Evolutionary conservation across 441 rosid genomes (phyloP).

Genomic region (Pelargonium myrrhifolium): DNA sequence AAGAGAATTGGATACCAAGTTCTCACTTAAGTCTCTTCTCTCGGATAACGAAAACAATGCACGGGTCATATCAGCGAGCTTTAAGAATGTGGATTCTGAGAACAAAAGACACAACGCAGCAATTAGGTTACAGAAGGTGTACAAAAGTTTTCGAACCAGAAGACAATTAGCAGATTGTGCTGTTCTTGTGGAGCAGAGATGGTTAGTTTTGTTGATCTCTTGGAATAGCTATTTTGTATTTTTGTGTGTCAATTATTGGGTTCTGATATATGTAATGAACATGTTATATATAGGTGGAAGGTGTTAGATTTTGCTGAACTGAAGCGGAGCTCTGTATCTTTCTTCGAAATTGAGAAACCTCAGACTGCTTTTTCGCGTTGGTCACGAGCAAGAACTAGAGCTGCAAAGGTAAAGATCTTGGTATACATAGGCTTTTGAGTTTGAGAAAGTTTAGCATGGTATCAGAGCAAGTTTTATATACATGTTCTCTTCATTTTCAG

Average conservation of each 20-base stretch:
- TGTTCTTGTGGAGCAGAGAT: conserved; percentile 81
- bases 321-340: conserved; percentile 82
- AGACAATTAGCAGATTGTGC: conserved; percentile 95
- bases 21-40: conserved; percentile 33
- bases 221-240: neutral
- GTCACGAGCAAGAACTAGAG: conserved; percentile 95
- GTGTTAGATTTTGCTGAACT: conserved; percentile 89
- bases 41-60: conserved; percentile 23
- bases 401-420: conserved; percentile 54
- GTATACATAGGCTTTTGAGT: too few species aligned
- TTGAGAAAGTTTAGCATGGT: too few species aligned
- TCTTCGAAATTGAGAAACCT: conserved; percentile 80
- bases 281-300: conserved; percentile 65
- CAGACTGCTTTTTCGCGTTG: conserved; percentile 92
- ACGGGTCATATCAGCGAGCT: conserved; percentile 19
- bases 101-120: conserved; percentile 54
- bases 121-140: conserved; percentile 72
- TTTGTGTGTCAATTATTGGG: neutral
- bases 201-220: conserved; percentile 34
- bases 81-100: conserved; percentile 20
- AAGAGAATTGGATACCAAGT: conserved; percentile 45
- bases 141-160: conserved; percentile 82
- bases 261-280: neutral
- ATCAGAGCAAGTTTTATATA: neutral
- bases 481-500: conserved; percentile 25